These are phyloP conservation scores for Ampelocalamus luodianensis DNA, from an alignment of 176 grass and related monocot genomes.

Conservation along the genomic window DNA sequence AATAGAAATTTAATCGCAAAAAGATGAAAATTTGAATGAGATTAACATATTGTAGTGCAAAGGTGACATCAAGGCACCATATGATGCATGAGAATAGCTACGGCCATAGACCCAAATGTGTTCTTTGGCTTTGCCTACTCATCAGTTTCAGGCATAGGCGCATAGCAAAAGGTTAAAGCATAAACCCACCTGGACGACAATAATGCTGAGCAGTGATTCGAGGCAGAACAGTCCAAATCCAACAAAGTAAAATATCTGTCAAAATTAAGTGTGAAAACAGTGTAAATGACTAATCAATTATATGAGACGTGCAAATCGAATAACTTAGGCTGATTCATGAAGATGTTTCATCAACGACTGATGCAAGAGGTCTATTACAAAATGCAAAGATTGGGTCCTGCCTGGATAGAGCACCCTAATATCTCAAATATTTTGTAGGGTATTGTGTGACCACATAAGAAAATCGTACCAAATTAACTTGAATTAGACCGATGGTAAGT, in stretches of 20 bases:
- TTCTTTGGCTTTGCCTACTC: not conserved
- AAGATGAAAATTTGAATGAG: not conserved
- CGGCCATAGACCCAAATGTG: no score
- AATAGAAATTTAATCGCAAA: not conserved
- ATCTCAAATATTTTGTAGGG: slow-evolving; percentile 6
- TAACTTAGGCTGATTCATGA: not conserved
- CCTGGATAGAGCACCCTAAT: not conserved
- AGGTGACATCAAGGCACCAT: not conserved
- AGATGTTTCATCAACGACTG: not conserved
- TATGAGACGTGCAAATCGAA: not conserved
- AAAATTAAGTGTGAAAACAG: slow-evolving; percentile 30
- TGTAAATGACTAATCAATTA: slow-evolving; percentile 14
- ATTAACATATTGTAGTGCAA: not conserved
- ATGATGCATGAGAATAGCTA: not conserved
- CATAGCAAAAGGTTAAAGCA: not conserved
- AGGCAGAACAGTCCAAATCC: slow-evolving; percentile 91
- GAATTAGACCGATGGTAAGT: not conserved
- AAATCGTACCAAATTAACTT: not conserved
- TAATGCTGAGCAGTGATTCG: slow-evolving; percentile 78
- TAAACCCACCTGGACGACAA: slow-evolving; percentile 80
- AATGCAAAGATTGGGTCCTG: slow-evolving; percentile 10
- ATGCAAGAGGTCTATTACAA: slow-evolving; percentile 18
- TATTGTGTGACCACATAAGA: not conserved
- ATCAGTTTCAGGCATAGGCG: not conserved
- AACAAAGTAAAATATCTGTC: slow-evolving; percentile 95